A percentile compares a stretch with the other conserved stretches of the same genome.
These are phyloP conservation scores for Diaporthe caulivora DNA, from an alignment of 2,329 filamentous ascomycete species.

Conservation along the genomic window DNA sequence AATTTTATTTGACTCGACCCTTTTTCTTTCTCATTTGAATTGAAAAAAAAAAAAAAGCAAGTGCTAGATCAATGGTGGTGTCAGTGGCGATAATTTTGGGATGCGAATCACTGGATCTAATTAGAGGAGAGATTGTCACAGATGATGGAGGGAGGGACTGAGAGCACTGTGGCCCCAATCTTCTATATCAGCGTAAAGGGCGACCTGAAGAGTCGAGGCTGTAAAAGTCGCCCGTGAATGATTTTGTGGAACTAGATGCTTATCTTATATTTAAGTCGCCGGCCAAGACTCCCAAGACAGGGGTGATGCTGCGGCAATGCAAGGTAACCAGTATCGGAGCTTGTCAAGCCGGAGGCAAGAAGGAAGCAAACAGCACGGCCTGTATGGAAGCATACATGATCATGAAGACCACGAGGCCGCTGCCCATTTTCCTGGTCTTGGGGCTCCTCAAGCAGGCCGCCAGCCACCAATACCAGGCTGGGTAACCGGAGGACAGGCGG, in stretches of 20 bases:
- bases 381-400: conserved; percentile 88
- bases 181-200: neutral
- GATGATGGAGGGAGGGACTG: neutral
- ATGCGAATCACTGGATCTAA: neutral
- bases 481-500: conserved; percentile 87
- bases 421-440: conserved; percentile 44
- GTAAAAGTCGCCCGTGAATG: neutral
- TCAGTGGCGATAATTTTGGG: neutral
- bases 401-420: conserved; percentile 72
- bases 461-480: conserved; percentile 89
- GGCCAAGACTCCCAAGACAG: neutral
- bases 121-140: neutral
- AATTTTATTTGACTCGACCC: neutral
- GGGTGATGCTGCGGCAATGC: neutral
- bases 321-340: neutral
- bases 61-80: too few species aligned
- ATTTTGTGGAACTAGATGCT: neutral
- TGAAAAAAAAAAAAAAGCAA: too few species aligned
- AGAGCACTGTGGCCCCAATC: neutral
- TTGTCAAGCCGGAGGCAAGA: conserved; percentile 84
- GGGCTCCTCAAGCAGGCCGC: conserved; percentile 61
- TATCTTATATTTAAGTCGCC: neutral
- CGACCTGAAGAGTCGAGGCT: neutral
- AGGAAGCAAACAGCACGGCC: conserved; percentile 85
- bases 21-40: too few species aligned